Evolutionary conservation across 805 yeast genomes (phyloP).

Genomic region (Brettanomyces anomalus): DNA sequence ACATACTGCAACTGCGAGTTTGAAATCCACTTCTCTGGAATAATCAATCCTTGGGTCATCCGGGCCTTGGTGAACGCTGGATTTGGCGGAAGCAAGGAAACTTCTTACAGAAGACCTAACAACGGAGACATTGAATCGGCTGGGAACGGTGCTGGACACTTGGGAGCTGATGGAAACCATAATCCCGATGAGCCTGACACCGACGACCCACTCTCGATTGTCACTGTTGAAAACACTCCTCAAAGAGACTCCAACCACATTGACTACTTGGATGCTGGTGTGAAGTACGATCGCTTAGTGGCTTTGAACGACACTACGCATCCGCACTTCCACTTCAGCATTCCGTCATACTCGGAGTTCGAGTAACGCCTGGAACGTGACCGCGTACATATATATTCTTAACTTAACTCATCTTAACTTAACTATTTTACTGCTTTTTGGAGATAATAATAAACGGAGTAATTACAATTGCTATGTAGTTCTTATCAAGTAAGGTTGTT

Average conservation of each 20-base stretch:
- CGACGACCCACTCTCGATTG: slow-evolving; percentile 2
- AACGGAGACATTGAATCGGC: slow-evolving; percentile 1
- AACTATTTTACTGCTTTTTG: neutral
- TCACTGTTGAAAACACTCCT: neutral
- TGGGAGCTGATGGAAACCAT: slow-evolving; percentile 5
- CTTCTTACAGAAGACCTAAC: neutral
- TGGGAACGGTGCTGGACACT: slow-evolving; percentile 2
- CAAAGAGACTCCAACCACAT: neutral
- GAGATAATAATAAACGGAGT: neutral
- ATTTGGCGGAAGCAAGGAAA: slow-evolving; percentile 42
- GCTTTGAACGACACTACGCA: slow-evolving; percentile 58
- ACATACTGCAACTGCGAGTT: slow-evolving; percentile 73
- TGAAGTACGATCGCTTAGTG: slow-evolving; percentile 10
- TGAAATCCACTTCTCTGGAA: slow-evolving; percentile 84
- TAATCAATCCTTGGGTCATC: slow-evolving; percentile 79
- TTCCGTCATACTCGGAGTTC: slow-evolving; percentile 40
- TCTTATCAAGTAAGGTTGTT: too few relatives aligned
- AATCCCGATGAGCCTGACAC: slow-evolving; percentile 5
- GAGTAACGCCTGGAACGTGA: slow-evolving; percentile 2
- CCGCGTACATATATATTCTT: neutral
- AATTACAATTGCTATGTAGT: too few relatives aligned
- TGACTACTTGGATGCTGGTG: slow-evolving; percentile 16
- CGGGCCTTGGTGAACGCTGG: slow-evolving; percentile 68
- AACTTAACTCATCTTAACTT: neutral
- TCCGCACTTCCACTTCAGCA: slow-evolving; percentile 72